Base-by-base conservation (phyloP, 495 filamentous ascomycete species). In the Daldinia concentrica region DNA sequence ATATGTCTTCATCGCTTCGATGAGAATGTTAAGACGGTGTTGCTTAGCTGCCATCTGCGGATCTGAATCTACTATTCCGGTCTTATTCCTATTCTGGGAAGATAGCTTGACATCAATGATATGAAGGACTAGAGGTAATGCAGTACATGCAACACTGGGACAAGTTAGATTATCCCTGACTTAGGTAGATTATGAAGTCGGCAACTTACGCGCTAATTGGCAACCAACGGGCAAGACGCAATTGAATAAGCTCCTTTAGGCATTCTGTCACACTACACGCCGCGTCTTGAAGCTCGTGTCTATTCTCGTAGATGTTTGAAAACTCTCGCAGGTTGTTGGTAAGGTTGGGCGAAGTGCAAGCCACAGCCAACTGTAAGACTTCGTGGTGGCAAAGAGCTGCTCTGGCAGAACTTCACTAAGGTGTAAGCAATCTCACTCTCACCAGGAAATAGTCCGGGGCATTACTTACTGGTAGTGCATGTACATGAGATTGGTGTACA, bases 401-500 rank as follows among this genome's bases (percentile, higher is more conserved):
- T 59, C 77, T 62, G 6, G 77, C 73, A 14, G 77, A 79, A 63
- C 77, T 78, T 36, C 32, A 19, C 12, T 41, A 27, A 41, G 7
- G 30, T 15, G 41, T 75, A 37, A 75, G 73, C n/a, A n/a, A 57
- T 41, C 11, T 17, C 4, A 22, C 11, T 29, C 4, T 37, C 11
- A 27, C 5, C 15, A 7, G 7, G 17, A 36, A 3, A 27, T 4
- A 3, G 8, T 29, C 2, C 29, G 41, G 45, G 34, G 14, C 2
- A 6, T n/a, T 2, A 50, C 82, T 71, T 77, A 86, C 84, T 83
- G 78, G 62, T 85, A 86, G 50, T 83, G 84, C 82, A 85, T 86
- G 51, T 81, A 83, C 55, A 84, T 84, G 51, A 84, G 64, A 34
- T 82, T 82, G 6, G 77, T 80, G 57, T 84, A 80, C 15, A 80